Evolutionary conservation across 1,284 basidiomycete species (phyloP), one percentile per base, ranked within the genome.

Genomic region (Cutaneotrichosporon sp.): DNA sequence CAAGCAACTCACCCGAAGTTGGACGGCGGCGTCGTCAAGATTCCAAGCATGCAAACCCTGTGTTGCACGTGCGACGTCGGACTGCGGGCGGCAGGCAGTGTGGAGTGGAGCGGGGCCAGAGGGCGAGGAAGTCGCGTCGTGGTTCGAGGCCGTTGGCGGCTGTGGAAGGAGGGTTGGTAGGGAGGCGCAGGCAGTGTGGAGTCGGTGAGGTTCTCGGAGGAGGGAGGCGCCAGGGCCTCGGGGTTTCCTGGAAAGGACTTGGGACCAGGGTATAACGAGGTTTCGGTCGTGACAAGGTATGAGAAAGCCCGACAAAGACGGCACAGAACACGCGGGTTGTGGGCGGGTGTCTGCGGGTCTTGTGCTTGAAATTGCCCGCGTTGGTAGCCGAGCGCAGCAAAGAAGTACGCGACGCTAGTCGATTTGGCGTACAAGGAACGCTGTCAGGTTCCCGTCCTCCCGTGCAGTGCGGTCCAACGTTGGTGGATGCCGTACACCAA

Each of bases 11-110:
- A 47, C 45, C 45, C 25, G 16, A 46, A 46, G 45, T 24, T 25
- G 25, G 46, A 31, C 18, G 13, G 47, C 31, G 10, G 45, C 47
- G 47, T 50, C 13, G 22, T n/a, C n/a, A 24, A 47, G 27, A 50
- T 50, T 50, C 47, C 47, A 50, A 50, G 25, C 24, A 31, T 31
- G 47, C 18, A 29, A 50, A 50, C 47, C 47, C 47, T 50, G 47
- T 31, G 18, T n/a, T 29, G 25, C 47, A 50, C 47, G 47, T 50
- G 47, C 24, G 47, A 25, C 45, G 45, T n/a, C n/a, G 18, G 45
- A 10, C 13, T 22, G 36, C 46, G 11, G 9, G 24, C 46, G 46
- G 46, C 14, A 47, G 4, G 14, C 14, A 27, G 24, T 24, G 13
- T 25, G 18, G n/a, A n/a, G n/a, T n/a, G n/a, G n/a, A n/a, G n/a